A percentile compares a stretch with the other conserved stretches of the same genome.
Conservation (phyloP, 768 basidiomycete species). For the Hericium coralloides region DNA sequence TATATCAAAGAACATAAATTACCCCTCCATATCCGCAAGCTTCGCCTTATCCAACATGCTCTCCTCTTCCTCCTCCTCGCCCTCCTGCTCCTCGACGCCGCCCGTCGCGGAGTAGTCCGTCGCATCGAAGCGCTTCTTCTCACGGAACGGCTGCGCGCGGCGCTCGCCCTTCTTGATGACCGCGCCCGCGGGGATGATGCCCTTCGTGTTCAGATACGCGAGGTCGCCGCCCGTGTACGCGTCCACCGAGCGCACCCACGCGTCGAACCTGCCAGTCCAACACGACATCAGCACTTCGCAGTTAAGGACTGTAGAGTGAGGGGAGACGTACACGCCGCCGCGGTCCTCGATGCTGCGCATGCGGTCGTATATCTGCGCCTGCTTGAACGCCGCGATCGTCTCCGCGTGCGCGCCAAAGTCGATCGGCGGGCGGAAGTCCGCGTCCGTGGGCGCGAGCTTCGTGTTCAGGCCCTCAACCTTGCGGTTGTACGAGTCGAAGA, state of each 20-base stretch:
- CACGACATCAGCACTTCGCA: neutral
- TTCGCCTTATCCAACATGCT: constrained; percentile 26
- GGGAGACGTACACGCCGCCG: constrained; percentile 55
- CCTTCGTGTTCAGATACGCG: constrained; percentile 62
- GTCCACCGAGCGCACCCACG: constrained; percentile 76
- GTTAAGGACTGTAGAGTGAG: neutral
- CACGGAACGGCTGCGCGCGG: constrained; percentile 55
- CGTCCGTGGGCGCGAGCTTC: constrained; percentile 41
- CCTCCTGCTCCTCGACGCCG: constrained; percentile 20
- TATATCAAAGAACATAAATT: neutral
- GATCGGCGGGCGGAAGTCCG: constrained; percentile 62
- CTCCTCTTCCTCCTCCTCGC: constrained; percentile 36
- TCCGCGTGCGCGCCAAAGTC: constrained; percentile 62
- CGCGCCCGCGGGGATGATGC: constrained; percentile 63
- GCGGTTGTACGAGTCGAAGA: constrained; percentile 72
- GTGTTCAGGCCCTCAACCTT: constrained; percentile 42
- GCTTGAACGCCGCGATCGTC: constrained; percentile 74
- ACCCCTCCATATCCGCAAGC: constrained; percentile 37
- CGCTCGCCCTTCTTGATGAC: constrained; percentile 53
- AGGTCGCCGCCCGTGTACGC: constrained; percentile 71
- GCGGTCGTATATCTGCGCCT: constrained; percentile 74
- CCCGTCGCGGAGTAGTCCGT: constrained; percentile 29
- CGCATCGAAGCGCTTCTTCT: constrained; percentile 58
- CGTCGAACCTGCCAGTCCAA: constrained; percentile 52
- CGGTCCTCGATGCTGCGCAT: constrained; percentile 82